Base-by-base conservation (phyloP, 805 yeast species). In the Wickerhamomyces hampshirensis region DNA sequence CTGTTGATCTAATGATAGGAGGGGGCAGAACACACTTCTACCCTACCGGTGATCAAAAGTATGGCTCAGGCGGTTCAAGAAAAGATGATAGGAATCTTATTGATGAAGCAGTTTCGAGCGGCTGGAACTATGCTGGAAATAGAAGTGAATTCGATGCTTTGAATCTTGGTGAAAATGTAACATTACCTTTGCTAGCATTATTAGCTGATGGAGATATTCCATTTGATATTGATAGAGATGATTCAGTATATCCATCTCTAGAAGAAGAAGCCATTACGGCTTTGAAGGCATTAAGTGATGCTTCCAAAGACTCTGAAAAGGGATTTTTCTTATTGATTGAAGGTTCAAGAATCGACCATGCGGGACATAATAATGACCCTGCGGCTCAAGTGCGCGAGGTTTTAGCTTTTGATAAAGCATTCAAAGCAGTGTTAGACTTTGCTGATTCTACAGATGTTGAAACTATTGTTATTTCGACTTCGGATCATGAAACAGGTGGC, bases 401-500 rank as follows among this genome's bases (percentile, higher is more conserved):
- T 4, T 65, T 88, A 49, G 96, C 94, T 2, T 89, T 78, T 58
- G 95, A 85, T 57, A 77, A 75, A 41, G 88, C 95, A 4, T 86
- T 84, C 62, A 60, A 72, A 42, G 83, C 85, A 9, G 95, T 81
- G 3, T 60, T 75, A 35, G 76, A 84, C 28, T 87, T 77, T 56
- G 84, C 82, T 26, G 77, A 81, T 47, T 55, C 68, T 7, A 53
- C 83, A 2, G 86, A 83, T 34, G 77, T 73, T 10, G 96, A 87
- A 48, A 86, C 96, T 3, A 66, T 83, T 30, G 72, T 86, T 28
- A 67, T 89, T 28, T 77, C 91, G 18, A 87, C 96, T 2, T 82
- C 94, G 17, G 97, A 89, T 59, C 98, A 89, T 65, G 98, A 89
- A 59, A 89, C 97, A 18, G 98, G 98, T 44, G 98, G 97, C 0